Evolutionary conservation across 352 stramenopile species (phyloP).

Genomic region (Elongisporangium anandrum): DNA sequence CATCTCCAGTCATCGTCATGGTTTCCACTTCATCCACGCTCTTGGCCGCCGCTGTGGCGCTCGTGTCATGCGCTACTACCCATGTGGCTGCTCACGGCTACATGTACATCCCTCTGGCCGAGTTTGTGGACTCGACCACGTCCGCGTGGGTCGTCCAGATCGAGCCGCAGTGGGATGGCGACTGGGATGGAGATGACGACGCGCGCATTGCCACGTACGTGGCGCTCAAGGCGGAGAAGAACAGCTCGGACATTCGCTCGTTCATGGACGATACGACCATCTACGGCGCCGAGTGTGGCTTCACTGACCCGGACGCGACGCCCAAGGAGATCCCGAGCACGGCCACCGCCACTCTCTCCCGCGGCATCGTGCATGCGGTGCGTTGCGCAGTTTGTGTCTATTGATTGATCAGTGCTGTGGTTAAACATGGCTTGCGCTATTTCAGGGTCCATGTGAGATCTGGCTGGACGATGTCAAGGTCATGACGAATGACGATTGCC

Average conservation of each 20-base stretch:
- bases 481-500: constrained; percentile 27
- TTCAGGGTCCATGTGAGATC: constrained; percentile 22
- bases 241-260: constrained; percentile 10
- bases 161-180: constrained; percentile 12
- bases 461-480: constrained; percentile 29
- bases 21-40: background rate
- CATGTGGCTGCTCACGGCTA: constrained; percentile 14
- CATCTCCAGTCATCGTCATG: background rate
- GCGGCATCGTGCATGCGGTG: constrained; percentile 12
- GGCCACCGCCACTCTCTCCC: constrained; percentile 15
- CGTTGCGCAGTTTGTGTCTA: background rate
- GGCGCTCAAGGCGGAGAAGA: constrained; percentile 11
- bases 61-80: constrained; percentile 6
- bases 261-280: constrained; percentile 18
- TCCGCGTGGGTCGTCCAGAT: constrained; percentile 19
- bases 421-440: background rate
- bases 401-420: background rate
- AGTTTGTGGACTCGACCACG: constrained; percentile 12
- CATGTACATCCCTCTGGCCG: constrained; percentile 16
- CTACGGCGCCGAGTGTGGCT: constrained; percentile 18
- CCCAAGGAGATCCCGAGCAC: constrained; percentile 12
- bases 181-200: constrained; percentile 11
- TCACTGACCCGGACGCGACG: constrained; percentile 13
- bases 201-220: constrained; percentile 7
- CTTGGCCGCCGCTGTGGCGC: constrained; percentile 3